Percentiles rank a stretch among this genome's conserved stretches.
phyloP scores from a whole-genome alignment of 2,329 filamentous ascomycete genomes.

The Aureobasidium sp. region DNA sequence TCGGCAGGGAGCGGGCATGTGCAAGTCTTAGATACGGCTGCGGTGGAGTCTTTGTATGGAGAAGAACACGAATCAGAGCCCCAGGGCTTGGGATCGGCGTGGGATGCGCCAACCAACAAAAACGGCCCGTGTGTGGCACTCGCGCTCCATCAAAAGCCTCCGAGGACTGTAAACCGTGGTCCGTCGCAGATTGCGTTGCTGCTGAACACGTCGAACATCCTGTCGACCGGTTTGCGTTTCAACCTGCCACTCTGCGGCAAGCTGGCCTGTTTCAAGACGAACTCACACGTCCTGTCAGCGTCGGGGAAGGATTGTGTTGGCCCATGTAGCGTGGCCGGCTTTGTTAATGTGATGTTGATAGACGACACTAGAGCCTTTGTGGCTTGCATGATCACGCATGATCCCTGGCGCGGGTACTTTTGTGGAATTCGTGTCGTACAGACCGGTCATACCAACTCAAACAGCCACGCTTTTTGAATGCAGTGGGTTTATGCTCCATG shows the following conservation, averaged over 20 bases:
- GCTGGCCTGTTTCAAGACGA: not conserved
- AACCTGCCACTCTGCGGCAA: not conserved
- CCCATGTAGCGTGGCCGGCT: not conserved
- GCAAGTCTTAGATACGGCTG: not conserved
- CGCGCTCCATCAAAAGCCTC: not conserved
- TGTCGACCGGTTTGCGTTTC: not conserved
- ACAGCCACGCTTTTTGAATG: not conserved
- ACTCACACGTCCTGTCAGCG: not conserved
- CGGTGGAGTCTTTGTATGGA: constrained; percentile 7
- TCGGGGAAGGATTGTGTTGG: not conserved
- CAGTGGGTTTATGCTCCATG: not conserved
- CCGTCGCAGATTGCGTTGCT: not conserved
- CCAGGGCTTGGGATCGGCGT: constrained; percentile 6
- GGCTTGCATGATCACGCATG: constrained; percentile 9
- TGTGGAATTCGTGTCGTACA: constrained; percentile 3
- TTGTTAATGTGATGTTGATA: constrained; percentile 7
- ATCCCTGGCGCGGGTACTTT: constrained; percentile 2
- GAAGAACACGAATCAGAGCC: constrained; percentile 3
- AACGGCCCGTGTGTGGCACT: constrained; percentile 9
- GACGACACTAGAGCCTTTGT: constrained; percentile 8
- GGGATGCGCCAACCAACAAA: not conserved
- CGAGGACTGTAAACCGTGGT: not conserved
- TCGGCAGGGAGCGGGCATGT: constrained; percentile 9
- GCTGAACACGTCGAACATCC: not conserved
- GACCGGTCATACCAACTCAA: not conserved